Evolutionary conservation across 768 basidiomycete species (phyloP), one percentile per base, ranked within the genome.

Genomic region (Crepidotus variabilis): DNA sequence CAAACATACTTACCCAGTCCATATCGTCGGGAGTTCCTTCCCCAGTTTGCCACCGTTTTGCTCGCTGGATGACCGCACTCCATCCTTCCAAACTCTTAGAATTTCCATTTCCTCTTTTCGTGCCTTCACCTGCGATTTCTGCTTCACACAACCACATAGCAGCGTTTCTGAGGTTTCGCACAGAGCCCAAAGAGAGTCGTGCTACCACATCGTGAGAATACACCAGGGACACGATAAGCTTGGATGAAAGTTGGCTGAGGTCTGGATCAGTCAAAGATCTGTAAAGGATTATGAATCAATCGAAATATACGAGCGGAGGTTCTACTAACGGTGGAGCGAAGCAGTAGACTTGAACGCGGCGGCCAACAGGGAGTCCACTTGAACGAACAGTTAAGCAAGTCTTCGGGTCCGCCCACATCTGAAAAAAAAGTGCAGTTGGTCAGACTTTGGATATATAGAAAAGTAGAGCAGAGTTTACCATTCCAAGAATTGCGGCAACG

Each of bases 371-470:
- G 13, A 92, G 77, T 6, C 89, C 89, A 58, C 88, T 88, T 24
- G 85, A 82, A 47, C 77, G 73, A 35, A 81, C 79, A 0, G 80
- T 94, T 43, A 87, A 74, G 60, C 91, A 91, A 1, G 86, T 92
- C 59, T 73, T 78, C 18, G 89, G 88, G 65, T 92, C 88, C 0
- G 90, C 88, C 91, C 91, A 94, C 82, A 89, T 87, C 90, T 92
- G 58, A 8, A 28, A 28, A 8, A 28, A 3, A 8, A 28, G 4
- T 8, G 28, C 28, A 3, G 28, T 28, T 28, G 8, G 28, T 28
- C 3, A 8, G 28, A 28, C 28, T 4, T 28, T 28, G 28, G 28
- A 8, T n/a, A n/a, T n/a, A n/a, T 8, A 28, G 28, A 8, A 8
- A 28, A 49, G 14, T 55, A 51, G 16, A 46, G 57, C 23, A 13